Conservation (phyloP, 257 asterid species). For the Solanum sitiens region DNA sequence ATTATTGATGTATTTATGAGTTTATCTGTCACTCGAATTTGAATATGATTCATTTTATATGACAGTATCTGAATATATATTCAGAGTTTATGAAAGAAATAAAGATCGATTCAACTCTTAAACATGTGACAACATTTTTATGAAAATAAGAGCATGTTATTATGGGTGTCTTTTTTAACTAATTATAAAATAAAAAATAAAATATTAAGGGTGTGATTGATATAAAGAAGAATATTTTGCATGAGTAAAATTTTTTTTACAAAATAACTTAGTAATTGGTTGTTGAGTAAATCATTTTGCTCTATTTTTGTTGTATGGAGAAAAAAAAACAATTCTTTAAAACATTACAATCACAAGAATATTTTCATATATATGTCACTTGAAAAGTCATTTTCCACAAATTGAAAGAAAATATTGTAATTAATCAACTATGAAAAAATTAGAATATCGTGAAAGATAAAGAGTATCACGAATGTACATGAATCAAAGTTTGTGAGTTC, state of each 20-base stretch:
- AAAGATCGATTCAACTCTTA: background rate
- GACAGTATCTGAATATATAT: background rate
- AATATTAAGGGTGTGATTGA: background rate
- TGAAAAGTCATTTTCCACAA: background rate
- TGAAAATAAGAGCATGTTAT: background rate
- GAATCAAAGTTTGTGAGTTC: background rate
- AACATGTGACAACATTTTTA: background rate
- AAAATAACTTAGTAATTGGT: background rate
- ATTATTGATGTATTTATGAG: background rate
- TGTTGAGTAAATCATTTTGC: background rate
- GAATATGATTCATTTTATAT: background rate
- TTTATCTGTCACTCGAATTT: no score
- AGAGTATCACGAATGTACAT: background rate
- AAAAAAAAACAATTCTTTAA: no score
- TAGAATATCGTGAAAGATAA: background rate
- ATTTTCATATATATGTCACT: background rate
- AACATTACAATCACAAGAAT: background rate
- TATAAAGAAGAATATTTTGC: background rate
- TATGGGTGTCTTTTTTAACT: accelerated
- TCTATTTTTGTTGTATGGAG: background rate
- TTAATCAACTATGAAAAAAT: background rate
- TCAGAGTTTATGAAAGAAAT: background rate
- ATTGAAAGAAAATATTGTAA: background rate
- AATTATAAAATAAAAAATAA: background rate
- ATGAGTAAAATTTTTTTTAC: background rate